Conservation (phyloP, 352 stramenopile genomes). For the Nothophytophthora sp. region DNA sequence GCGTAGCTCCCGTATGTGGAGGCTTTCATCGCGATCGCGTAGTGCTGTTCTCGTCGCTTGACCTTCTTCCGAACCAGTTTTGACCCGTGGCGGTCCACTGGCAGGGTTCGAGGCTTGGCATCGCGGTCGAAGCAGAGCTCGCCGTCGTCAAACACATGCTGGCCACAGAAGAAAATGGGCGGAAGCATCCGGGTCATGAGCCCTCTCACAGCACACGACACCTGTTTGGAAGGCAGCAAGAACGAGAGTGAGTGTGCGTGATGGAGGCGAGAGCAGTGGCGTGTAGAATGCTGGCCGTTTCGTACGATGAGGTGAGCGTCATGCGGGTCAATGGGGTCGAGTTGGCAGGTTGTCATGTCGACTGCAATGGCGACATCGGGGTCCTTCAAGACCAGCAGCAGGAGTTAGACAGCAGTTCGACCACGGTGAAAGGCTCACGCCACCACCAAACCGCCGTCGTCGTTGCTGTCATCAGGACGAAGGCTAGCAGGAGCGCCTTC, state of each 20-base stretch:
- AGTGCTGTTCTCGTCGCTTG: conserved; percentile 18
- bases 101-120: conserved; percentile 6
- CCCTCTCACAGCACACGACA: conserved; percentile 15
- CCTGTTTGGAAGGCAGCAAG: conserved; percentile 4
- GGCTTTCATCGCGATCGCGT: conserved; percentile 9
- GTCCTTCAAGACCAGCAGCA: too few species aligned
- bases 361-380: conserved; percentile 6
- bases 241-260: not conserved
- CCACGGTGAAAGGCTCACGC: too few species aligned
- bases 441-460: too few species aligned
- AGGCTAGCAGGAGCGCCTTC: not conserved
- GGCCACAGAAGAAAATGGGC: conserved; percentile 12
- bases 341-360: conserved; percentile 4
- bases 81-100: conserved; percentile 21
- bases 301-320: conserved; percentile 21
- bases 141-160: conserved; percentile 11
- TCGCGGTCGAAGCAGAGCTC: conserved; percentile 19
- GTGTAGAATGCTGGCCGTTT: too few species aligned
- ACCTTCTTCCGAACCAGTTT: conserved; percentile 22
- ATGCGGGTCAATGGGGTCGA: conserved; percentile 16
- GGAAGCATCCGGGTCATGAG: conserved; percentile 21
- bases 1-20: conserved; percentile 22
- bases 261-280: too few species aligned
- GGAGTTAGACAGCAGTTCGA: too few species aligned
- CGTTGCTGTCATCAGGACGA: conserved; percentile 4